Percentiles rank a stretch among this genome's conserved stretches.
phyloP scores from a whole-genome alignment of 306 rosid species.

The Glycine latifolia region DNA sequence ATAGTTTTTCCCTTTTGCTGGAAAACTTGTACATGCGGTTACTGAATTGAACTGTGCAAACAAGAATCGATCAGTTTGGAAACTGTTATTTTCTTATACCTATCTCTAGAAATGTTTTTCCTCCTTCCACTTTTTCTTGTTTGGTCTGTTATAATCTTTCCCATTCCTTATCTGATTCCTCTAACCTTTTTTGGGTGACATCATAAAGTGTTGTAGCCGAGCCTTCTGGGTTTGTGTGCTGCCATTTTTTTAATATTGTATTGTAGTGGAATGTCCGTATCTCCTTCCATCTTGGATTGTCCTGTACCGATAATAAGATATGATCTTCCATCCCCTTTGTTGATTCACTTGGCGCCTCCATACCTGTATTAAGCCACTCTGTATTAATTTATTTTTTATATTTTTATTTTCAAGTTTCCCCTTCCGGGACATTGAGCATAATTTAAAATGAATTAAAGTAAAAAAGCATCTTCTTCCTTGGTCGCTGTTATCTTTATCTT shows the following conservation, averaged over 20 bases:
- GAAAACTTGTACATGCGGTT: neutral
- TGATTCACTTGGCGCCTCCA: too few species aligned
- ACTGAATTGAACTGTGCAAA: conserved; percentile 19
- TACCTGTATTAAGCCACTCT: too few species aligned
- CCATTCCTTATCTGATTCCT: conserved; percentile 11
- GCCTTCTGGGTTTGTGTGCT: conserved; percentile 25
- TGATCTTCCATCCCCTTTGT: too few species aligned
- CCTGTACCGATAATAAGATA: neutral
- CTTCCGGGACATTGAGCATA: neutral
- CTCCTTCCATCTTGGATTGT: conserved; percentile 31
- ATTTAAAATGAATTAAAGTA: neutral
- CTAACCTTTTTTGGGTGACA: conserved; percentile 22
- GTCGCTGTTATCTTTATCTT: conserved; percentile 1
- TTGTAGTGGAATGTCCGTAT: neutral
- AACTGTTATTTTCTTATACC: conserved; percentile 6
- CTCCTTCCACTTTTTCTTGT: neutral
- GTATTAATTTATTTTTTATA: too few species aligned
- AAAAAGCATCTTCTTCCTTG: conserved; percentile 25
- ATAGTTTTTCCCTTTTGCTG: neutral
- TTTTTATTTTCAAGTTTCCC: neutral
- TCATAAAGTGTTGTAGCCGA: neutral
- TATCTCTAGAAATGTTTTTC: neutral
- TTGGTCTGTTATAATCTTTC: conserved; percentile 15
- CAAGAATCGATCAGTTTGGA: neutral
- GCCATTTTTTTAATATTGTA: neutral